A percentile compares a stretch with the other conserved stretches of the same genome.
Evolutionary conservation across 768 basidiomycete genomes (phyloP).

Genomic region (Lactarius evosmus): DNA sequence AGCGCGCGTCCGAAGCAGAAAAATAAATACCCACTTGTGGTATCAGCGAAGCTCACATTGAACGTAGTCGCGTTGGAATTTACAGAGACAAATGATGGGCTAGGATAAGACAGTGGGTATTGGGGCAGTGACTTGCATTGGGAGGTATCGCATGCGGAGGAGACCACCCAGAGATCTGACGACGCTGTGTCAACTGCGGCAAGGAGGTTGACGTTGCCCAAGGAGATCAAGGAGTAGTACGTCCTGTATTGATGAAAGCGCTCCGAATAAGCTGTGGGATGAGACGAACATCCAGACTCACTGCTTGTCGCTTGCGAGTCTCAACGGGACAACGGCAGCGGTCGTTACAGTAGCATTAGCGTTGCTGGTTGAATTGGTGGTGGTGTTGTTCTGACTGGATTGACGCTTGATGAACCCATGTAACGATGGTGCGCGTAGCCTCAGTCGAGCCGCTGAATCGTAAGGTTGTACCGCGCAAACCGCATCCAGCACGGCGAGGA

Average conservation of each 20-base stretch:
- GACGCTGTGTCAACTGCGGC: slow-evolving; percentile 75
- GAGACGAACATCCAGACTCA: slow-evolving; percentile 11
- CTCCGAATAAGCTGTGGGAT: neutral
- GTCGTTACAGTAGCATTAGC: neutral
- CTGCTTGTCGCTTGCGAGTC: slow-evolving; percentile 24
- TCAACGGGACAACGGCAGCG: slow-evolving; percentile 18
- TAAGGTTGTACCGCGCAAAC: slow-evolving; percentile 4
- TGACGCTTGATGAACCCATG: slow-evolving; percentile 23
- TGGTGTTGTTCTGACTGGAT: slow-evolving; percentile 1
- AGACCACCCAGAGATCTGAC: slow-evolving; percentile 66
- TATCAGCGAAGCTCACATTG: slow-evolving; percentile 60
- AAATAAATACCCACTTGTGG: slow-evolving; percentile 51
- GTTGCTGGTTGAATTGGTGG: slow-evolving; percentile 4
- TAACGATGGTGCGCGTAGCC: slow-evolving; percentile 2
- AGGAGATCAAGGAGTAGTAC: slow-evolving; percentile 59
- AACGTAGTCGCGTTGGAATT: slow-evolving; percentile 62
- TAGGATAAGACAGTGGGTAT: slow-evolving; percentile 66
- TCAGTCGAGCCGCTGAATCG: slow-evolving; percentile 1
- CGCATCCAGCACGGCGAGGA: slow-evolving; percentile 20
- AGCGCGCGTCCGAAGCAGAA: neutral
- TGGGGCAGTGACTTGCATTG: slow-evolving; percentile 58
- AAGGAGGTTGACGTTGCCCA: slow-evolving; percentile 63
- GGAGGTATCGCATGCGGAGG: slow-evolving; percentile 56
- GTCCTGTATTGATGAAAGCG: slow-evolving; percentile 42
- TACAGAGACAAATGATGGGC: slow-evolving; percentile 60